Base-by-base conservation (phyloP, 2,329 filamentous ascomycete genomes). In the Diplodia sapinea region DNA sequence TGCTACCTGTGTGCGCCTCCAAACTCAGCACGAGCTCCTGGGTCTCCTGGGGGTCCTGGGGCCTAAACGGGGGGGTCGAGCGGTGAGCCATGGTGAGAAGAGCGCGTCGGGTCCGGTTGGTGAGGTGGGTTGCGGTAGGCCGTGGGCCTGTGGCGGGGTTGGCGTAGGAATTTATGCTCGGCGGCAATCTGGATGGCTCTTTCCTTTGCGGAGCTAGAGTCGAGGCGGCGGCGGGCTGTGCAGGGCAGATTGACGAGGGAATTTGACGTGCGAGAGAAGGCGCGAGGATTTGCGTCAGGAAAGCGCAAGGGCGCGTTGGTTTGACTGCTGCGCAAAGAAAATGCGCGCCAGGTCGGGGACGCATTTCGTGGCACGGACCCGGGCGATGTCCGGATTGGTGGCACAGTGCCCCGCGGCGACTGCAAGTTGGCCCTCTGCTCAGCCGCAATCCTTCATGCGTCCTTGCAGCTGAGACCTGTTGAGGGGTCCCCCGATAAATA, bases 21-120 rank as follows among this genome's bases (percentile, higher is more conserved):
- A 97, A 85, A 29, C 82, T 82, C 29, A 83, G 82, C 23, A 96
- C 79, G 73, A 98, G 85, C 64, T 85, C 81, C 3, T 86, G 81
- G 67, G 95, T 85, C 73, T 91, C 85, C 57, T 88, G 82, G 11
- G 84, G 82, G 75, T 96, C 87, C 79, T 97, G 94, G 4, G 85
- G 78, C 69, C 83, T 80, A 76, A 88, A 91, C 1, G 91, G 92
- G 29, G 85, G 82, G 68, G 80, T 79, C 67, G 82, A 75, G 43
- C 78, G 79, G 68, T 82, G 78, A 70, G 84, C 85, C 87, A 89
- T 89, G 49, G 23, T 36, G 65, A 20, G 36, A 36, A 36, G n/a
- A 2, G 47, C 6, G 8, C 4, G 38, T 31, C 9, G 54, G 31
- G 9, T 9, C n/a, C 4, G 8, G 26, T 9, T 9, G 64, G 12